Evolutionary conservation across 2,329 filamentous ascomycete species (phyloP).

Genomic region (Volutella citrinella): DNA sequence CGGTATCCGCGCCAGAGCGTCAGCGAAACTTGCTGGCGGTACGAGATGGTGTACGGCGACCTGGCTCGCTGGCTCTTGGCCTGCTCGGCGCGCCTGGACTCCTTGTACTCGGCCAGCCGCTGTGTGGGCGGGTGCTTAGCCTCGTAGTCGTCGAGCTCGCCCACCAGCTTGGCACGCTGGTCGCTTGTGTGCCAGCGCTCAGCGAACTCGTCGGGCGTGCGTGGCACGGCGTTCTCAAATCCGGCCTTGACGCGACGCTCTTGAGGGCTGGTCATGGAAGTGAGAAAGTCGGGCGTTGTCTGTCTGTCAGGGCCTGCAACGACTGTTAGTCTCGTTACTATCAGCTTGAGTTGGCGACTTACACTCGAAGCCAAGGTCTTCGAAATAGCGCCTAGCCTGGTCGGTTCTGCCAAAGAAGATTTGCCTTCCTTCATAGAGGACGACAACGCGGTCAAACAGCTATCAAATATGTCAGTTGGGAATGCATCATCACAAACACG

Average conservation of each 20-base stretch:
- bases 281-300: constrained; percentile 26
- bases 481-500: background rate
- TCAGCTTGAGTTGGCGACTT: background rate
- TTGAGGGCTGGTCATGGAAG: constrained; percentile 41
- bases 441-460: constrained; percentile 64
- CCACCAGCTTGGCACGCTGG: constrained; percentile 24
- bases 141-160: constrained; percentile 28
- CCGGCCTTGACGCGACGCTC: constrained; percentile 32
- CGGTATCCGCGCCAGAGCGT: constrained; percentile 40
- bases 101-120: constrained; percentile 19
- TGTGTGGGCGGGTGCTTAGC: constrained; percentile 14
- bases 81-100: constrained; percentile 21
- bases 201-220: constrained; percentile 36
- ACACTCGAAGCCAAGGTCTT: constrained; percentile 33
- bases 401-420: constrained; percentile 61
- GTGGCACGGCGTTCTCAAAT: constrained; percentile 30
- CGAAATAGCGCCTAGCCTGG: constrained; percentile 60
- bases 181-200: constrained; percentile 28
- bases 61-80: constrained; percentile 36
- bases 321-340: background rate
- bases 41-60: constrained; percentile 47
- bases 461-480: too few species aligned
- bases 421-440: constrained; percentile 66
- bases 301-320: constrained; percentile 21
- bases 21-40: constrained; percentile 41